Conservation (phyloP, 1,284 basidiomycete species). For the Malassezia sympodialis region DNA sequence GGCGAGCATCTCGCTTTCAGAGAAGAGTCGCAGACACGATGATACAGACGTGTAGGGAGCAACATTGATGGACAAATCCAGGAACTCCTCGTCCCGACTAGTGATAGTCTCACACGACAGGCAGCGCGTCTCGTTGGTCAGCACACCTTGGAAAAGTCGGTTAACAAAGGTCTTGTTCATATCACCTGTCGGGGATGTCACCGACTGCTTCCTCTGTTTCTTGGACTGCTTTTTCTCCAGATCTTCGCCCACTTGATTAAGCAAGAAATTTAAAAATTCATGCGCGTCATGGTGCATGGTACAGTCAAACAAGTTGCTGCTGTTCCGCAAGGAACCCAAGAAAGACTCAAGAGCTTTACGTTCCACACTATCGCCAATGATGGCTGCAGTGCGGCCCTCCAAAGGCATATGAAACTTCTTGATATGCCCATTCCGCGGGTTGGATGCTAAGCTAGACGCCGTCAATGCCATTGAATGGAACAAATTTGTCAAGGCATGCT, state of each 20-base stretch:
- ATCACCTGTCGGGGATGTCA: conserved; percentile 19
- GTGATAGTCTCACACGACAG: conserved; percentile 91
- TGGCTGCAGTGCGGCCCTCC: neutral
- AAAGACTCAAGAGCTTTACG: conserved; percentile 25
- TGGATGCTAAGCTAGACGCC: neutral
- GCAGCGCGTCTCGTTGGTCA: conserved; percentile 94
- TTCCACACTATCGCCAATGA: conserved; percentile 1
- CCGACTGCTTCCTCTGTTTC: neutral
- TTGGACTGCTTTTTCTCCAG: conserved; percentile 56
- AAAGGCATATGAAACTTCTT: neutral
- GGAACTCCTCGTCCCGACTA: conserved; percentile 84
- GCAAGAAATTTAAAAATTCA: conserved; percentile 86
- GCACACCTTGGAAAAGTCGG: conserved; percentile 76
- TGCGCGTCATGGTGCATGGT: conserved; percentile 70
- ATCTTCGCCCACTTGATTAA: conserved; percentile 88
- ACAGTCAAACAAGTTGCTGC: conserved; percentile 39
- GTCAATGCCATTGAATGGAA: conserved; percentile 11
- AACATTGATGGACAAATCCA: conserved; percentile 95
- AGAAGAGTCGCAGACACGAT: conserved; percentile 87
- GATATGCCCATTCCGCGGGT: neutral
- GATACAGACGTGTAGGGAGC: conserved; percentile 93
- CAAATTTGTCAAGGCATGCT: neutral
- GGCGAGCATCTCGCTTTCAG: conserved; percentile 93
- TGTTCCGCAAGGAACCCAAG: conserved; percentile 30
- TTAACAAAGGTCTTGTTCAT: conserved; percentile 69